Percentiles rank a stretch among this genome's conserved stretches.
phyloP scores from a whole-genome alignment of 768 basidiomycete species.

The Mycena polygramma region DNA sequence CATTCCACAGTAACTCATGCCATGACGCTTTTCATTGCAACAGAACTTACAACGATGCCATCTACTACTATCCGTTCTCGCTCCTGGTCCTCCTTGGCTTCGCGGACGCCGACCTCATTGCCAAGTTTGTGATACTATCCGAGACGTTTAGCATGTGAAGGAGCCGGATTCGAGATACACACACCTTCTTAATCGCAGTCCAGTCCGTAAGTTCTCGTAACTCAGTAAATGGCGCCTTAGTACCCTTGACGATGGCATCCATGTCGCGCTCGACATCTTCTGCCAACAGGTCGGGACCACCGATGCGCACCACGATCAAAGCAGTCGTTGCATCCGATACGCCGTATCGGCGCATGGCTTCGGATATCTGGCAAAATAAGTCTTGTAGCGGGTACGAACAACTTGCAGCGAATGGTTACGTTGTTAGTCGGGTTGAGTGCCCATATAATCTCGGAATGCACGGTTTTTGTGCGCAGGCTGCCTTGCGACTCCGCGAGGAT shows the following conservation, averaged over 20 bases:
- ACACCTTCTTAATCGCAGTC: slow-evolving; percentile 79
- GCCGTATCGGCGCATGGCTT: slow-evolving; percentile 89
- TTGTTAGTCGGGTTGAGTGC: slow-evolving; percentile 89
- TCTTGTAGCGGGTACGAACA: not conserved
- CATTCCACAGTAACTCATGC: slow-evolving; percentile 1
- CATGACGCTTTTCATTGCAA: slow-evolving; percentile 85
- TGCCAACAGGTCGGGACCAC: slow-evolving; percentile 48
- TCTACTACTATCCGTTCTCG: slow-evolving; percentile 63
- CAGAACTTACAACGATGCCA: slow-evolving; percentile 79
- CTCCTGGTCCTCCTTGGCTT: slow-evolving; percentile 46
- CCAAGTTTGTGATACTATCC: slow-evolving; percentile 79
- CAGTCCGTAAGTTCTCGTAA: slow-evolving; percentile 74
- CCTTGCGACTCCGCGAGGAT: slow-evolving; percentile 75
- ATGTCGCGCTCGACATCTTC: slow-evolving; percentile 66
- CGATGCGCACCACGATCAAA: slow-evolving; percentile 81
- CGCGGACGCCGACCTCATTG: slow-evolving; percentile 58
- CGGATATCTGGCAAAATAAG: slow-evolving; percentile 74
- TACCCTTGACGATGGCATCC: slow-evolving; percentile 70
- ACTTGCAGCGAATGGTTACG: slow-evolving; percentile 50
- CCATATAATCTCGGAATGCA: slow-evolving; percentile 95
- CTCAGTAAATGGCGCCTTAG: slow-evolving; percentile 59
- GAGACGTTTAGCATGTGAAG: not conserved
- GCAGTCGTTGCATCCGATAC: slow-evolving; percentile 74
- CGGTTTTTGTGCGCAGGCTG: slow-evolving; percentile 81
- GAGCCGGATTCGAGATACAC: slow-evolving; percentile 38